Evolutionary conservation across 1,284 basidiomycete genomes (phyloP), one percentile per base, ranked within the genome.

Genomic region (Microbotryomycetes sp.): DNA sequence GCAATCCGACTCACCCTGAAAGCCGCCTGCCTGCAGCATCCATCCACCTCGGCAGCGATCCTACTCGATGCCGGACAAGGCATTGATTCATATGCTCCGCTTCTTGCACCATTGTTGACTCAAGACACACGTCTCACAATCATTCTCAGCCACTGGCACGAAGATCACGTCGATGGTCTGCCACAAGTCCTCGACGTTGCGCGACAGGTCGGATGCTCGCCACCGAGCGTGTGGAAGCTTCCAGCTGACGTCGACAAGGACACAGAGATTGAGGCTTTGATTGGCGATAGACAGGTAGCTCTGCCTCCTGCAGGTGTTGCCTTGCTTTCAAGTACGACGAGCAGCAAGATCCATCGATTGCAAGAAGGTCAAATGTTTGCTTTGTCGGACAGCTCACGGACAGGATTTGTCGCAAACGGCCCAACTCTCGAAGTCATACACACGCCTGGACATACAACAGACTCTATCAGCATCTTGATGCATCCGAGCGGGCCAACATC

Each of bases 51-150:
- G 68, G 88, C 82, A 3, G 90, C 83, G 71, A 83, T 88, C 54
- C 84, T 97, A 26, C 78, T 97, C 68, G 93, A 97, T 76, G 88
- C 92, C 1, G 91, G 87, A n/a, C 85, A 92, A 74, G 89, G 87
- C 0, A 78, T 77, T n/a, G 79, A 81, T 0, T 80, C 79, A 42
- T 94, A 92, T 72, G 61, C 49, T 71, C 70, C 67, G 67, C 77
- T 46, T 79, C 81, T 68, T 28, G 66, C 54, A 72, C 70, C 74
- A 60, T 63, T 29, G 65, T 66, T 45, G 51, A 63, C 30, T 49
- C 54, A 28, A 59, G 59, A 30, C 64, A 68, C 61, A 25, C 67
- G 48, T 31, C 67, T 93, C 50, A 87, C 87, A 22, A 88, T 97
- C 71, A 81, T 97, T 69, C 78, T 97, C 51, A 92, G 92, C 0